Conservation (phyloP, 345 rosid genomes). For the Camelina neglecta region DNA sequence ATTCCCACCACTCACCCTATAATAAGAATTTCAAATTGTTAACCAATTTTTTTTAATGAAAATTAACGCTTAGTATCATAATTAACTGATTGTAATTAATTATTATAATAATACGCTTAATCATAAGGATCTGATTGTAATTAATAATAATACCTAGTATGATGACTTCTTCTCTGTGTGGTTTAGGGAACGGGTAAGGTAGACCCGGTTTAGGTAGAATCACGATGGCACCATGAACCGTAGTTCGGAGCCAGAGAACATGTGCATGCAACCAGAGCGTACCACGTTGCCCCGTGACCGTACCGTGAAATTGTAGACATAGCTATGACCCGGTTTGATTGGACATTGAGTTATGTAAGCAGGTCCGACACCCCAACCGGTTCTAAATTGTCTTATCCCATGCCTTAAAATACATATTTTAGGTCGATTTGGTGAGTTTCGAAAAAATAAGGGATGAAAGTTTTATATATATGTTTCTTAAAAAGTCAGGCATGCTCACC, state of each 20-base stretch:
- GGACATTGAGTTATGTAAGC: constrained; percentile 96
- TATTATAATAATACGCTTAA: neutral
- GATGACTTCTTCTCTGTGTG: constrained; percentile 62
- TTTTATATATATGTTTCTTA: too few relatives aligned
- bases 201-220: constrained; percentile 80
- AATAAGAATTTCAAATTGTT: neutral
- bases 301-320: constrained; percentile 68
- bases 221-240: constrained; percentile 84
- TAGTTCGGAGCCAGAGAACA: constrained; percentile 92
- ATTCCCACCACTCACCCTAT: constrained; percentile 95
- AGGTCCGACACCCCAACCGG: constrained; percentile 92
- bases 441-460: too few relatives aligned
- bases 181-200: constrained; percentile 87
- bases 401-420: constrained; percentile 59
- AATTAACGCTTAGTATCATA: too few relatives aligned
- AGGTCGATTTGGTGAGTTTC: too few relatives aligned
- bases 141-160: constrained; percentile 49
- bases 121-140: neutral
- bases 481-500: constrained; percentile 49
- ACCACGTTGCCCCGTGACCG: constrained; percentile 74
- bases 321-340: constrained; percentile 71
- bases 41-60: neutral
- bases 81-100: too few relatives aligned
- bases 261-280: constrained; percentile 90
- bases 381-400: constrained; percentile 74